Percentiles rank a stretch among this genome's conserved stretches.
These are phyloP conservation scores for Mycena olivaceomarginata DNA, from an alignment of 768 basidiomycete species.

Conservation along the genomic window DNA sequence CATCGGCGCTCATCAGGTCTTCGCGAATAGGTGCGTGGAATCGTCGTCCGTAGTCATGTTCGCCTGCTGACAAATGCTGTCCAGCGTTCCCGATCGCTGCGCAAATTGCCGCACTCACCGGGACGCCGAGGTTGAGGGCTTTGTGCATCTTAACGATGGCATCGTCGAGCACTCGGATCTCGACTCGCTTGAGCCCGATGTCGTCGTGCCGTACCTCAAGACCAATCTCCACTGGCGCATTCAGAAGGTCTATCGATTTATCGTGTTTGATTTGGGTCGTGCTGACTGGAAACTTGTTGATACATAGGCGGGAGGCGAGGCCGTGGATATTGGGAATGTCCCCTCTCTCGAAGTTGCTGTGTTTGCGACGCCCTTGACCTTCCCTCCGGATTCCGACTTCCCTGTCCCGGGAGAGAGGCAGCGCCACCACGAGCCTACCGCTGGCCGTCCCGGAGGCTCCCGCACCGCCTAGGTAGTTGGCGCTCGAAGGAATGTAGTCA, in stretches of 20 bases:
- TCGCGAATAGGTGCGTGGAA: conserved; percentile 58
- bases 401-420: conserved; percentile 44
- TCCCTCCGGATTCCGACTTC: conserved; percentile 52
- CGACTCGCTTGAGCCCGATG: conserved; percentile 58
- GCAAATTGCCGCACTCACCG: conserved; percentile 60
- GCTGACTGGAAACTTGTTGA: not conserved
- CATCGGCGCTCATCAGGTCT: conserved; percentile 67
- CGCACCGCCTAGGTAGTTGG: conserved; percentile 17
- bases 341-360: conserved; percentile 54
- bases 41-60: too few relatives aligned
- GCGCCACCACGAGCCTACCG: conserved; percentile 39
- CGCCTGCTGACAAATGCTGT: not conserved
- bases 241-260: conserved; percentile 54
- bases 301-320: conserved; percentile 30
- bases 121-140: conserved; percentile 61
- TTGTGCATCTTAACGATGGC: conserved; percentile 63
- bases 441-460: conserved; percentile 49
- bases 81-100: conserved; percentile 54
- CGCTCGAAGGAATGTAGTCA: not conserved
- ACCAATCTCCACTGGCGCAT: conserved; percentile 64
- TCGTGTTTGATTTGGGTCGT: not conserved
- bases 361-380: conserved; percentile 51
- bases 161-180: conserved; percentile 55
- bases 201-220: conserved; percentile 63
- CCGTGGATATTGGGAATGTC: conserved; percentile 32